phyloP scores from a whole-genome alignment of 164 flowering plant species.

The Vitis riparia region DNA sequence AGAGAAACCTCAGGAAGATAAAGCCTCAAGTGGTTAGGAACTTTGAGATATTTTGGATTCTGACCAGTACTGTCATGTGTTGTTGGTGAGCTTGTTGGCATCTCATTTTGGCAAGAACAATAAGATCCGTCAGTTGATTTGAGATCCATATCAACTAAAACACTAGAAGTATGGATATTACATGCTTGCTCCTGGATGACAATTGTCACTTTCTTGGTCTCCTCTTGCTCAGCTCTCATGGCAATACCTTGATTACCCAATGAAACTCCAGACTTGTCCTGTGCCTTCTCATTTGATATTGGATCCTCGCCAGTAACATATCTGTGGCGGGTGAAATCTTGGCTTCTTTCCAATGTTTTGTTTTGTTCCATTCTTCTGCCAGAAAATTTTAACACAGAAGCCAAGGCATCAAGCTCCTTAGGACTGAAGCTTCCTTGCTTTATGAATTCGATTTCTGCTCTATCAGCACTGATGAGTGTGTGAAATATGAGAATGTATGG shows the following conservation, averaged over 20 bases:
- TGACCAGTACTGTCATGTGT: conserved; percentile 1
- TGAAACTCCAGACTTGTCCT: no score
- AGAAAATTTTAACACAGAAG: conserved; percentile 63
- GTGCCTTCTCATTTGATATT: conserved; percentile 5
- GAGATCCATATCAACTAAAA: no score
- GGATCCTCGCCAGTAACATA: conserved; percentile 13
- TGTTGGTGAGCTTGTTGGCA: conserved; percentile 1
- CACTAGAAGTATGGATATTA: no score
- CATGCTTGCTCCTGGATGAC: background rate
- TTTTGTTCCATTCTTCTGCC: conserved; percentile 36
- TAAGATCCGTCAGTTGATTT: background rate
- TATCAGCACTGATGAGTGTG: conserved; percentile 73
- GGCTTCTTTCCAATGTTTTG: conserved; percentile 3
- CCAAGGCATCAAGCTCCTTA: conserved; percentile 85
- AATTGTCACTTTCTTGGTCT: no score
- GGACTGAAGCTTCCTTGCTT: conserved; percentile 73
- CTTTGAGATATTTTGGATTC: background rate
- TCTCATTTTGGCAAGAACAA: conserved; percentile 6
- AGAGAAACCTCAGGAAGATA: no score
- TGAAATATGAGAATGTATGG: conserved; percentile 69
- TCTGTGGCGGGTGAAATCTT: no score
- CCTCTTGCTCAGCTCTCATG: no score
- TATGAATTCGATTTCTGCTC: conserved; percentile 88
- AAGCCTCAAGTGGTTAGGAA: no score
- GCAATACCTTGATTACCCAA: no score